A percentile compares a stretch with the other conserved stretches of the same genome.
Conservation (phyloP, 208 protist genomes). For the Acanthamoeba healyi region DNA sequence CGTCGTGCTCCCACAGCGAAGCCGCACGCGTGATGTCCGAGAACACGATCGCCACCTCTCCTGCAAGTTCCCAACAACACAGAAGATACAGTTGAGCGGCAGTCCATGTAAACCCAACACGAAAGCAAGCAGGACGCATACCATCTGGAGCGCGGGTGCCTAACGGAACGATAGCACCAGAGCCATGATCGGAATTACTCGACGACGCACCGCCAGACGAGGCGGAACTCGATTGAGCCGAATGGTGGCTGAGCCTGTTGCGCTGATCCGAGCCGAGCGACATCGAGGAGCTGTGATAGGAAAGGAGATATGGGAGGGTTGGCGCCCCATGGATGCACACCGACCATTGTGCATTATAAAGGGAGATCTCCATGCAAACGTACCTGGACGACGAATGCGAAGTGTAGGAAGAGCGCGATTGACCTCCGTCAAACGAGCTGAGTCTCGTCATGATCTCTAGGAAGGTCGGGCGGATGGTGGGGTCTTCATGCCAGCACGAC, state of each 20-base stretch:
- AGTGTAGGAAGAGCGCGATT: constrained; percentile 59
- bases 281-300: not conserved
- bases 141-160: not conserved
- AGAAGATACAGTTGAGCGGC: not conserved
- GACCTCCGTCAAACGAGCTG: not conserved
- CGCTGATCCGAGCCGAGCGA: not conserved
- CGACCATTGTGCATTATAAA: no score
- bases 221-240: not conserved
- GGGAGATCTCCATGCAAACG: not conserved
- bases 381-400: constrained; percentile 9
- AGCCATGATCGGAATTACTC: not conserved
- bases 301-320: no score
- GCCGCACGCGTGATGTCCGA: constrained; percentile 20
- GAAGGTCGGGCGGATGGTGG: constrained; percentile 50
- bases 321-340: no score
- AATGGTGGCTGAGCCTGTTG: constrained; percentile 43
- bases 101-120: not conserved
- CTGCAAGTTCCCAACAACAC: not conserved
- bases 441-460: constrained; percentile 62
- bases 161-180: not conserved
- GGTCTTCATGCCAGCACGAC: not conserved
- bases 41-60: constrained; percentile 21
- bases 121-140: no score
- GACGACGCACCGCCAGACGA: constrained; percentile 1
- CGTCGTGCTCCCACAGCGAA: not conserved